These are phyloP conservation scores for Saturnispora saitoi DNA, from an alignment of 805 yeast genomes.

Conservation along the genomic window DNA sequence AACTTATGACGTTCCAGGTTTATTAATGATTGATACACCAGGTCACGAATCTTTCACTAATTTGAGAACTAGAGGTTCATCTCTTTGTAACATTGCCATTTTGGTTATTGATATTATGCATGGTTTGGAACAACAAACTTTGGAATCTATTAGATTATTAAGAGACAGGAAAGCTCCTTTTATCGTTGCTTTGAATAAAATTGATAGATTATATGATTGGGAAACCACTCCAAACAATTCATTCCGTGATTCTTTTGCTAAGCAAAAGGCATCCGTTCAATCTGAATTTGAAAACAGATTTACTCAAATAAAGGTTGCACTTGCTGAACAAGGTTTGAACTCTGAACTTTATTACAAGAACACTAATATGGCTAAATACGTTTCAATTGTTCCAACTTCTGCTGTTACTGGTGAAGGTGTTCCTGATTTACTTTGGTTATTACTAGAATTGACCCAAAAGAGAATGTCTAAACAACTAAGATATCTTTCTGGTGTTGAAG, in stretches of 20 bases:
- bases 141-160: conserved; percentile 84
- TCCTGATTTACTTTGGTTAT: conserved; percentile 93
- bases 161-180: conserved; percentile 98
- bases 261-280: conserved; percentile 78
- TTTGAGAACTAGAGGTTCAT: conserved; percentile 97
- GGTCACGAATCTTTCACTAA: conserved; percentile 99
- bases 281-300: conserved; percentile 86
- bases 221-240: conserved; percentile 82
- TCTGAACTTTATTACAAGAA: conserved; percentile 94
- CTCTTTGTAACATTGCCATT: conserved; percentile 97
- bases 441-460: conserved; percentile 92
- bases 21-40: conserved; percentile 94
- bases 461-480: conserved; percentile 98
- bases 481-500: conserved; percentile 90
- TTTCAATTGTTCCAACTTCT: conserved; percentile 95
- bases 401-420: conserved; percentile 99
- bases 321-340: conserved; percentile 97
- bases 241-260: conserved; percentile 85
- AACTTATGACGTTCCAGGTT: conserved; percentile 92
- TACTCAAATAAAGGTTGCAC: conserved; percentile 75
- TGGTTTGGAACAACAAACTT: conserved; percentile 96
- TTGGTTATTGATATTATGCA: conserved; percentile 98
- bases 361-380: conserved; percentile 86
- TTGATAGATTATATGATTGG: conserved; percentile 97
- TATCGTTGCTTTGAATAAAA: conserved; percentile 92